Evolutionary conservation across 2,329 filamentous ascomycete genomes (phyloP), one percentile per base, ranked within the genome.

Genomic region (Diaporthe vaccinii): DNA sequence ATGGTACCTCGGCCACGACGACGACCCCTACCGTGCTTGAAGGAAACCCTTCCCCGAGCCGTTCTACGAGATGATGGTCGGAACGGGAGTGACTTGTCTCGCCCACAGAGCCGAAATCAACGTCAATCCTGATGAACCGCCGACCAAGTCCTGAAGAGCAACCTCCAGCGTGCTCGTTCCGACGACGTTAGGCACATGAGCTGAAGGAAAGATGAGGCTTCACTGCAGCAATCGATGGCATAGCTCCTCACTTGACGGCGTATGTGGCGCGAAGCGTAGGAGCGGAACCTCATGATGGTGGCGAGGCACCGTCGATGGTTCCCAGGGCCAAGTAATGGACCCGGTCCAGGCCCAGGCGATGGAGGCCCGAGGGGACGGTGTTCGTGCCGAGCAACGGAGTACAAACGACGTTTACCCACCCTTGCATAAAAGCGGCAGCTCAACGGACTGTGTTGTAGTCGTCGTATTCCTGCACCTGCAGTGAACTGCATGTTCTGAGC

Each of bases 101-200:
- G n/a, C 22, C n/a, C 49, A n/a, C 31, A 69, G 65, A 49, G 65
- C 65, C 49, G 65, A 69, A 69, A 49, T 20, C n/a, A 69, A 39
- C 14, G n/a, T 31, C n/a, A 28, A 39, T 7, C 28, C 55, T 55
- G n/a, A 9, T 4, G 14, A 28, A 22, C 49, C 22, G 34, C 34
- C 5, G 28, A 41, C n/a, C 7, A 2, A 53, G 22, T 4, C 20
- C 31, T 36, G 22, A 53, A 53, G 31, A 36, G 28, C 3, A 15
- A 25, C 8, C 36, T n/a, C 28, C 14, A 17, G 5, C 31, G 10
- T 10, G 44, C 31, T 67, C 6, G 15, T 51, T 15, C 3, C 6
- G 6, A 28, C 4, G 28, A 22, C 3, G 2, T 20, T 17, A 28
- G 15, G 31, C 14, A 9, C 15, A 39, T 20, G 2, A 8, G 31